Evolutionary conservation across 441 rosid genomes (phyloP), one percentile per base, ranked within the genome.

Genomic region (Pelargonium citronellum): DNA sequence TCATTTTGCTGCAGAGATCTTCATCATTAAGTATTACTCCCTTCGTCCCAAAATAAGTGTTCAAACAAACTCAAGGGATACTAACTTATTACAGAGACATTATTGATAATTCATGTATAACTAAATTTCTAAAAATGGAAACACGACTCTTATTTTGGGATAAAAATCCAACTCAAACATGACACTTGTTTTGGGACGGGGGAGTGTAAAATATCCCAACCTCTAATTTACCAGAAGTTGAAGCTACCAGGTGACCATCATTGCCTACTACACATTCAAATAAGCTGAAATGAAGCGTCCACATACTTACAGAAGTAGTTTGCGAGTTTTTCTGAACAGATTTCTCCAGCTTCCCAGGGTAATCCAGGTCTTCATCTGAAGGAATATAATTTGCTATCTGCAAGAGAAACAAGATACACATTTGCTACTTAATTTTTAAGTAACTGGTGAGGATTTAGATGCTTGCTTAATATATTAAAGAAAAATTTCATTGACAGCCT

Each of bases 311-410:
- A 73, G 77, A 64, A 69, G 80, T 70, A 65, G 83, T 72, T 80
- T 87, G 91, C 44, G 88, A 78, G 72, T 79, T 76, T 53, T 67
- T 76, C 72, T 76, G 83, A 70, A 76, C 75, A 81, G 86, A 81
- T 69, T 61, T 80, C 86, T 85, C 91, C 83, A 95, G 87, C 87
- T 91, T 95, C 73, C 89, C 87, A 78, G 95, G 97, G 82, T 91
- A 95, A 84, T 90, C 84, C 81, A 92, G 71, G 82, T 92, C 96
- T 83, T 89, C 95, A 41, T 88, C 84, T 15, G 81, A 82, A 34
- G 96, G 95, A 69, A 85, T 71, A 77, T 79, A 95, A 78, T 88
- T 95, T 79, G 99, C 97, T 80, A 95, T 89, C 99, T 95, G 85
- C 77, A 76, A 62, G 68, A 74, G 49, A 78, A 81, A 80, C 62